Evolutionary conservation across 257 asterid genomes (phyloP), one percentile per base, ranked within the genome.

Genomic region (Solanum piurae): DNA sequence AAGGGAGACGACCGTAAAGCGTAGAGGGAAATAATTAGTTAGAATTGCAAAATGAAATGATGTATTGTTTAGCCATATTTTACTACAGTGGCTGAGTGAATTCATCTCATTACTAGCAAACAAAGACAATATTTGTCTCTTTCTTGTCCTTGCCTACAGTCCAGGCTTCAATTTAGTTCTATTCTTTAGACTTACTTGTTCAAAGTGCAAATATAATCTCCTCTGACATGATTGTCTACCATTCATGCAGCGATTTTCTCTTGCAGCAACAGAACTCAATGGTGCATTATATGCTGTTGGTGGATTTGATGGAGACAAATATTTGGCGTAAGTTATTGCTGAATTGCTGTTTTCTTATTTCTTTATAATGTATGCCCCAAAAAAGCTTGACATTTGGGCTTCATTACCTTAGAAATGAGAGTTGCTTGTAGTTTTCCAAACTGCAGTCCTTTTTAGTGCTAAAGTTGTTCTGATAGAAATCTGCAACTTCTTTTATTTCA

Each of bases 281-380:
- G 98, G 98, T 86, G 96, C 92, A 42, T 58, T 95, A 64, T 95
- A 95, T 86, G 98, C 95, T 87, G 96, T 93, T 88, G 98, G 98
- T 68, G 98, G 98, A 90, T 95, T 83, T 87, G 95, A 94, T 73
- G 98, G 95, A 85, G 52, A 11, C 27, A 90, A 89, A 18, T 97
- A 94, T 91, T 84, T 97, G 94, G 93, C 90, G 99, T 95, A 90
- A 92, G 98, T 84, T 87, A 31, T 83, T 86, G 83, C 77, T 44
- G 68, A 46, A 79, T 79, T 44, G 9, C 40, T 44, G 85, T 14
- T 79, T 16, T 44, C 29, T 40, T n/a, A 25, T 76, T 76, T 40
- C 66, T 46, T 46, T 44, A 46, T 16, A 27, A 9, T 27, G 27
- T 8, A 16, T 79, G 40, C 25, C 11, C 27, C 38, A 16, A 25